Conservation (phyloP, 2,329 filamentous ascomycete genomes). For the Dothideomycetes sp. region DNA sequence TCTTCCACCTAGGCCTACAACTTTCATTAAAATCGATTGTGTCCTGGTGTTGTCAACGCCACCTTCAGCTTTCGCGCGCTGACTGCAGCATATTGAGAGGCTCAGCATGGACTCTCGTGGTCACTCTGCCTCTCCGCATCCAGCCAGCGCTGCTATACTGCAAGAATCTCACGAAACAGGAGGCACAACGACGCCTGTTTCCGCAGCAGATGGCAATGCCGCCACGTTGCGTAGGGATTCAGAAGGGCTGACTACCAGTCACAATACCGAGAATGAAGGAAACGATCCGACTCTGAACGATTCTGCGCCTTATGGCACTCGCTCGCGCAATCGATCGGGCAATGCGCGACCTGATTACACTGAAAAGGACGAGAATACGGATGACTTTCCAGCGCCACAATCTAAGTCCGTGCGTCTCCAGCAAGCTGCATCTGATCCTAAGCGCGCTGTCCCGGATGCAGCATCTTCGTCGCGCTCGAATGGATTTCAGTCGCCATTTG, state of each 20-base stretch:
- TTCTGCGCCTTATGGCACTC: conserved; percentile 73
- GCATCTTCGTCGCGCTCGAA: neutral
- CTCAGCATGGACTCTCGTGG: neutral
- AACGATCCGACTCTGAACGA: conserved; percentile 17
- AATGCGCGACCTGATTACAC: conserved; percentile 84
- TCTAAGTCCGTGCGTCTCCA: conserved; percentile 50
- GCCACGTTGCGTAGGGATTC: neutral
- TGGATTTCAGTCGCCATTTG: conserved; percentile 2
- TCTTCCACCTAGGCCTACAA: too few relatives aligned
- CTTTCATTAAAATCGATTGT: too few relatives aligned
- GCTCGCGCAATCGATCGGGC: conserved; percentile 78
- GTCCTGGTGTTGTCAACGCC: too few relatives aligned
- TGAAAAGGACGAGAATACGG: conserved; percentile 75
- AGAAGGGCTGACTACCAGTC: neutral
- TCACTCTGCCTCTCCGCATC: neutral
- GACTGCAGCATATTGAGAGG: too few relatives aligned
- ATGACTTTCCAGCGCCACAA: conserved; percentile 54
- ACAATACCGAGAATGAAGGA: neutral
- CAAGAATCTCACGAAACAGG: neutral
- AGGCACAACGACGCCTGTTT: neutral
- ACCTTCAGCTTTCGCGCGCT: too few relatives aligned
- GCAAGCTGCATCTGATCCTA: conserved; percentile 30
- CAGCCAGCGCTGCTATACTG: neutral
- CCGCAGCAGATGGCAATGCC: neutral
- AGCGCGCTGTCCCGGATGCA: conserved; percentile 12